phyloP scores from a whole-genome alignment of 2,329 filamentous ascomycete genomes.

The Neonectria magnoliae region DNA sequence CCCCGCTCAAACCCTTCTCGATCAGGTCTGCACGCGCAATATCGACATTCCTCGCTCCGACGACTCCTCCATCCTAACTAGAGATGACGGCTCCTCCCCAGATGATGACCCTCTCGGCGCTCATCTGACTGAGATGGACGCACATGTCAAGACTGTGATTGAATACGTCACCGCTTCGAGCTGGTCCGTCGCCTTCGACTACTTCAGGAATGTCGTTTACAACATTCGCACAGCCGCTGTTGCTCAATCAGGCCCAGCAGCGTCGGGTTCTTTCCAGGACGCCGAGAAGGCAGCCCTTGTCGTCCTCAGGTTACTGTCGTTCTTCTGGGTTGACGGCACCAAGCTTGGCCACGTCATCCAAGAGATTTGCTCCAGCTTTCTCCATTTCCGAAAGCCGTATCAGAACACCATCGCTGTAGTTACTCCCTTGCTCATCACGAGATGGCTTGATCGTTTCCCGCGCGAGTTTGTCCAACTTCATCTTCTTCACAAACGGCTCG shows the following conservation, averaged over 20 bases:
- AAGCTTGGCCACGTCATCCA: constrained; percentile 71
- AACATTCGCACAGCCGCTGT: constrained; percentile 58
- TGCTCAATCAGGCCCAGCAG: constrained; percentile 49
- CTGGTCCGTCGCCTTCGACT: constrained; percentile 69
- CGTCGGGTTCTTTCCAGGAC: constrained; percentile 53
- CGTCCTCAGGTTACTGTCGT: constrained; percentile 67
- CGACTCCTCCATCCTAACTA: constrained; percentile 28
- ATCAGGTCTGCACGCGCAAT: constrained; percentile 56
- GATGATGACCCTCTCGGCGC: constrained; percentile 44
- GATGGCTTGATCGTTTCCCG: constrained; percentile 74
- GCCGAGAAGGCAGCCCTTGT: constrained; percentile 64
- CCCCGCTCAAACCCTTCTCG: constrained; percentile 66
- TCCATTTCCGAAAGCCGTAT: constrained; percentile 71
- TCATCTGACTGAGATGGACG: constrained; percentile 61
- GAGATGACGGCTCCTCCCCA: constrained; percentile 23
- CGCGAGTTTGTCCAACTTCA: constrained; percentile 73
- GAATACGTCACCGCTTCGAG: constrained; percentile 73
- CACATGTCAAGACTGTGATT: constrained; percentile 64
- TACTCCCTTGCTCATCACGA: constrained; percentile 69
- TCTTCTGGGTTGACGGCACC: constrained; percentile 70
- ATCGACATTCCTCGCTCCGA: constrained; percentile 47
- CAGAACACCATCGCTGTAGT: constrained; percentile 72
- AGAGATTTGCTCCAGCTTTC: constrained; percentile 73
- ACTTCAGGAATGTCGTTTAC: constrained; percentile 64
- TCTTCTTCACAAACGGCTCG: constrained; percentile 67